phyloP scores from a whole-genome alignment of 1,284 basidiomycete species.

The Tetrapyrgos nigripes region DNA sequence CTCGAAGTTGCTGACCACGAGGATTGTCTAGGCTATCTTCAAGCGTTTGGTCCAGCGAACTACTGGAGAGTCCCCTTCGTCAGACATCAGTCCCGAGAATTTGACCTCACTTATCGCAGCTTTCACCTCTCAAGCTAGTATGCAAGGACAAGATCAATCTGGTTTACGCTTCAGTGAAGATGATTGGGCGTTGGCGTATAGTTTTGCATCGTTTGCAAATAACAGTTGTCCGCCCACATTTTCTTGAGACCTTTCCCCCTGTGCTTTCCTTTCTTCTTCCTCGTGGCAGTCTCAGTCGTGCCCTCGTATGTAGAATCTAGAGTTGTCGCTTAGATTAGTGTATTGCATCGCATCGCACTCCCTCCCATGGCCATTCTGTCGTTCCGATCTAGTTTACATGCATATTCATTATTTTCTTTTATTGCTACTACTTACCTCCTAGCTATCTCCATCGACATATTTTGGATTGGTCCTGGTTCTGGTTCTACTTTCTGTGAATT shows the following conservation, averaged over 20 bases:
- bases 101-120: constrained; percentile 1
- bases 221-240: background rate
- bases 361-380: too few relatives aligned
- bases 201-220: constrained; percentile 15
- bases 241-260: background rate
- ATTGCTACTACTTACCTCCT: background rate
- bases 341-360: too few relatives aligned
- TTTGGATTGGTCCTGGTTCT: background rate
- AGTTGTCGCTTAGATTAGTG: too few relatives aligned
- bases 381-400: too few relatives aligned
- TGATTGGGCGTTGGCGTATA: constrained; percentile 17
- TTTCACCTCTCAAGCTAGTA: constrained; percentile 4
- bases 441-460: background rate
- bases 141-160: constrained; percentile 7
- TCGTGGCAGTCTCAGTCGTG: background rate
- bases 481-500: too few relatives aligned
- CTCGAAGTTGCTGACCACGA: background rate
- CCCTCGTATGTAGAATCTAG: too few relatives aligned
- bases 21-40: constrained; percentile 5
- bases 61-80: constrained; percentile 11
- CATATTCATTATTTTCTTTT: background rate
- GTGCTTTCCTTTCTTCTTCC: background rate
- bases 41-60: constrained; percentile 13
- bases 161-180: constrained; percentile 11
- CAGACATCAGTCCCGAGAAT: constrained; percentile 8